A percentile compares a stretch with the other conserved stretches of the same genome.
Conservation (phyloP, 2,329 filamentous ascomycete species). For the Alternaria arborescens region DNA sequence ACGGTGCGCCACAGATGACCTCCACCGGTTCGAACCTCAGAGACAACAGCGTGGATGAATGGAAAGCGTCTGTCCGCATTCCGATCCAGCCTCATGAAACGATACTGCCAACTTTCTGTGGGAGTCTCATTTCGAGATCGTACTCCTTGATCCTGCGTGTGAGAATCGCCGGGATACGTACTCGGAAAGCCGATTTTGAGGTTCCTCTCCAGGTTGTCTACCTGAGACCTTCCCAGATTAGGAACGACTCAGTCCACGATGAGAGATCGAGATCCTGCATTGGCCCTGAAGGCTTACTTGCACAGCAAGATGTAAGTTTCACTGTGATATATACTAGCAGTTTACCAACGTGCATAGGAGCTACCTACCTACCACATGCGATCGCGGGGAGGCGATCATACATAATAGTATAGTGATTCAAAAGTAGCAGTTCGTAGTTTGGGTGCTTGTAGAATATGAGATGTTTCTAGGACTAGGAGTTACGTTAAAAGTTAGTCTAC, state of each 20-base stretch:
- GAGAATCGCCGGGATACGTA: conserved; percentile 4
- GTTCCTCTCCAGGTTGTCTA: conserved; percentile 14
- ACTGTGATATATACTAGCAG: background rate
- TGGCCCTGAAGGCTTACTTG: conserved; percentile 5
- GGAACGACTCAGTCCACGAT: conserved; percentile 9
- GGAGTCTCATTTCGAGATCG: conserved; percentile 6
- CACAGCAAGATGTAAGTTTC: conserved; percentile 10
- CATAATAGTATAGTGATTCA: background rate
- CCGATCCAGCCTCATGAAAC: background rate
- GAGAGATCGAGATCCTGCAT: conserved; percentile 8
- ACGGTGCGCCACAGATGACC: background rate
- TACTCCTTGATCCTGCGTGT: conserved; percentile 12
- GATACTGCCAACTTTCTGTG: conserved; percentile 13
- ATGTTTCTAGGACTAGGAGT: background rate
- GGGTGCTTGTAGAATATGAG: background rate
- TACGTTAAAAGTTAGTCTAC: background rate
- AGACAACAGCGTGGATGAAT: conserved; percentile 3
- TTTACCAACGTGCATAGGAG: conserved; percentile 3
- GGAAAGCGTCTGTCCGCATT: conserved; percentile 9
- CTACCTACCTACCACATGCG: conserved; percentile 6
- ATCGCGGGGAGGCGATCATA: conserved; percentile 1
- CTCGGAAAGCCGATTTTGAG: conserved; percentile 7
- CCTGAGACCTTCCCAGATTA: conserved; percentile 8
- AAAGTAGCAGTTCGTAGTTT: background rate
- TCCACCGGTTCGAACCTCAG: background rate